Base-by-base conservation (phyloP, 2,329 filamentous ascomycete species). In the Fusarium haematococcum region DNA sequence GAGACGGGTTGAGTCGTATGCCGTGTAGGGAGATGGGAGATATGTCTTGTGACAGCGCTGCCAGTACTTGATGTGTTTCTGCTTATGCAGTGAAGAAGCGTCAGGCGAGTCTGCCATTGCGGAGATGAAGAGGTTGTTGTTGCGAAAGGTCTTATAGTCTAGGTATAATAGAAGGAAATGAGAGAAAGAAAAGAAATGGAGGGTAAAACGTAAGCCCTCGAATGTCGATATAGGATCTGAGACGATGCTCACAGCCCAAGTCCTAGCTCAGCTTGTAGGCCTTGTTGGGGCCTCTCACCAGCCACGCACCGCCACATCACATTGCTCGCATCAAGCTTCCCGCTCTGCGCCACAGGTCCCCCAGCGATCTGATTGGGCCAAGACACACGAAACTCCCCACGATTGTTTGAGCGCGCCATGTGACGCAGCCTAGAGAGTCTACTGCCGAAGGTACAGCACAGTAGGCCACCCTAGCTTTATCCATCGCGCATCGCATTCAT, bases 1-100 rank as follows among this genome's bases (percentile, higher is more conserved):
- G 86, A 98, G 93, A 78, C 97, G 95, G 79, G 93, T 96, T 76
- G 95, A 95, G 85, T 99, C 97, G 82, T 93, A 97, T 81, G 91
- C 88, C 18, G 94, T 97, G 86, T 98, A 99, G 72, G 91, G 88
- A 54, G 91, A 89, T 0, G 97, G 97, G 8, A 99, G 91, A 71
- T 93, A 89, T 27, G 92, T 93, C 81, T 93, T 93, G 74, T 97
- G 89, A 82, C 96, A 98, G 80, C 95, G 92, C 75, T 95, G 90
- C 92, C 95, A 99, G 88, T 98, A 99, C 80, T 93, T 94, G 81
- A 97, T 87, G 82, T 99, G 97, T 67, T 88, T 89, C 57, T 89
- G 86, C 67, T 87, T 90, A 80, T 93, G 86, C 71, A 93, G 84
- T 27, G 80, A 76, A 4, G 82, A 78, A 37, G 54, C 20, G 10